Evolutionary conservation across 257 asterid species (phyloP), one percentile per base, ranked within the genome.

Genomic region (Haberlea rhodopensis): DNA sequence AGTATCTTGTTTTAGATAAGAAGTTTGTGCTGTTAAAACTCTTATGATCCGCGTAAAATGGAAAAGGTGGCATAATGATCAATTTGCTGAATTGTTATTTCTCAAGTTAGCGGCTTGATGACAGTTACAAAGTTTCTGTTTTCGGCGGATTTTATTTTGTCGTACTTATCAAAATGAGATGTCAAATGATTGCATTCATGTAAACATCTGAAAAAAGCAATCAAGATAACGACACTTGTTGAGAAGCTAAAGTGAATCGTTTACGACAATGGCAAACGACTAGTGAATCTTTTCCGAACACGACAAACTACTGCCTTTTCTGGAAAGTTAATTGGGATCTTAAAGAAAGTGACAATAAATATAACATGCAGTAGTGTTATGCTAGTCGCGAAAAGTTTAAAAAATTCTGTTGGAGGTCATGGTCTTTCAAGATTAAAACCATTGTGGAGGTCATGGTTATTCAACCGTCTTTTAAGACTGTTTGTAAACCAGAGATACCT

Each of bases 221-320:
- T 60, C 43, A 29, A 11, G 53, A 59, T 60, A 51, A 68, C 24
- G 24, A 53, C 51, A 37, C 48, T 6, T 69, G 72, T 55, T 26
- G 8, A 53, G 19, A 55, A 24, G 63, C 53, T 32, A 32, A 32
- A 32, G 40, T 32, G 40, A 32, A 32, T 32, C 11, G 7, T 32
- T 32, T 32, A 7, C 13, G 40, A 32, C 7, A 13, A 32, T 32
- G 40, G 8, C 11, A 32, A 32, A 32, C 8, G 37, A 53, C 11
- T 3, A 16, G n/a, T n/a, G 32, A 6, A 40, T 61, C 19, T 31
- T 66, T 53, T 27, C 48, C 10, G 16, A 27, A 26, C 61, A 31
- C 53, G 5, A 49, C 19, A 9, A 31, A 9, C 22, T 51, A 37
- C 16, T 20, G 32, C 57, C 46, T 61, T 61, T 53, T 26, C 21